phyloP scores from a whole-genome alignment of 2,329 filamentous ascomycete genomes.

The Magnaporthiopsis incrustans region DNA sequence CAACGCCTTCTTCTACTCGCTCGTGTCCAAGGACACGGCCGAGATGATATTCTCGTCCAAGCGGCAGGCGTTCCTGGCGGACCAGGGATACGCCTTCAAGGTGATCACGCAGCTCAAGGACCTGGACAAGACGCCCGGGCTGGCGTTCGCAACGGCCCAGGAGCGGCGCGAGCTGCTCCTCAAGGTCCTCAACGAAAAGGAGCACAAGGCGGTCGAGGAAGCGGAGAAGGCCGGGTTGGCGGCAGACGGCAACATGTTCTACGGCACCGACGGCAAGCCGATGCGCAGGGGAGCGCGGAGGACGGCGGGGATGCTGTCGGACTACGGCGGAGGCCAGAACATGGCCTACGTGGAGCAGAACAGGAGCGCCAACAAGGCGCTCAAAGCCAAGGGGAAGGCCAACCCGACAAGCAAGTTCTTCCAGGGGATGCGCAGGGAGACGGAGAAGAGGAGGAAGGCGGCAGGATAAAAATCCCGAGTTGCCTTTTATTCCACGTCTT shows the following conservation, averaged over 20 bases:
- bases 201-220: constrained; percentile 81
- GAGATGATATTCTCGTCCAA: constrained; percentile 98
- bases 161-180: constrained; percentile 81
- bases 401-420: constrained; percentile 49
- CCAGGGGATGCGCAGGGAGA: constrained; percentile 53
- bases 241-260: constrained; percentile 5
- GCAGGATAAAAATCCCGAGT: not conserved
- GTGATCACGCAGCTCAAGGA: constrained; percentile 93
- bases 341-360: constrained; percentile 86
- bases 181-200: constrained; percentile 81
- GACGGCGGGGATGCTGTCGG: constrained; percentile 72
- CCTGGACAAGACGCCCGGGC: constrained; percentile 70
- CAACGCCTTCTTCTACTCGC: constrained; percentile 96
- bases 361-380: constrained; percentile 55
- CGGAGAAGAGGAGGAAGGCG: constrained; percentile 38
- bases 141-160: constrained; percentile 69
- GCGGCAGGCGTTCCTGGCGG: constrained; percentile 89
- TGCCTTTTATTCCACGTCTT: no score
- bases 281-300: constrained; percentile 44
- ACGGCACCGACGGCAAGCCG: constrained; percentile 19
- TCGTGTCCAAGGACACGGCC: constrained; percentile 93
- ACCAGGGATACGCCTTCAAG: constrained; percentile 97
- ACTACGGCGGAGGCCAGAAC: constrained; percentile 78
- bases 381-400: constrained; percentile 46
- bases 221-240: constrained; percentile 51